Percentiles rank a stretch among this genome's conserved stretches.
These are phyloP conservation scores for Lolium rigidum DNA, from an alignment of 176 grass and related monocot genomes.

Conservation along the genomic window DNA sequence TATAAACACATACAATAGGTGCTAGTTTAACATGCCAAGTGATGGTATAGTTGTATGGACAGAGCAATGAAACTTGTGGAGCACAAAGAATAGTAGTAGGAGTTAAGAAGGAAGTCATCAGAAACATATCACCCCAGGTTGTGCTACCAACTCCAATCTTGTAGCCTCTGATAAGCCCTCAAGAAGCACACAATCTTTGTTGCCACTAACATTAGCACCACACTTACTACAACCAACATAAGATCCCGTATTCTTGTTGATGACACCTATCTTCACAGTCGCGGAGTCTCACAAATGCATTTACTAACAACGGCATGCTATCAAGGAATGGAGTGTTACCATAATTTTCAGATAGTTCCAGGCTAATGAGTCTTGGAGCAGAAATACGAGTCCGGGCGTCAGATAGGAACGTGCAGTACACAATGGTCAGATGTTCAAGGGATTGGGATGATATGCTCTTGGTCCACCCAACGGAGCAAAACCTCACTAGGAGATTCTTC, in stretches of 20 bases:
- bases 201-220: not conserved
- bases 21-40: too few species aligned
- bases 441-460: not conserved
- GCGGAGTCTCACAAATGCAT: not conserved
- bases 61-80: too few species aligned
- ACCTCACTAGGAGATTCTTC: not conserved
- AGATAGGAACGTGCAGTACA: not conserved
- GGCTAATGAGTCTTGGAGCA: not conserved
- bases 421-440: not conserved
- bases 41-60: too few species aligned
- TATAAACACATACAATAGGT: too few species aligned
- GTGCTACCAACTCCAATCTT: not conserved
- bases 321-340: not conserved
- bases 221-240: not conserved
- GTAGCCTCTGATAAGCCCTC: not conserved
- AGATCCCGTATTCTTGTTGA: not conserved
- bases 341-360: not conserved
- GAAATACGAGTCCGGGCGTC: not conserved
- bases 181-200: not conserved
- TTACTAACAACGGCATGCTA: not conserved
- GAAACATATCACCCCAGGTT: not conserved
- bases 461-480: not conserved
- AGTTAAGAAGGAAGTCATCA: not conserved
- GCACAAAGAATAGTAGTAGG: too few species aligned
- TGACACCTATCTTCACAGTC: not conserved